Percentiles rank a stretch among this genome's conserved stretches.
Conservation (phyloP, 345 rosid genomes). For the Gossypium rotundifolium region DNA sequence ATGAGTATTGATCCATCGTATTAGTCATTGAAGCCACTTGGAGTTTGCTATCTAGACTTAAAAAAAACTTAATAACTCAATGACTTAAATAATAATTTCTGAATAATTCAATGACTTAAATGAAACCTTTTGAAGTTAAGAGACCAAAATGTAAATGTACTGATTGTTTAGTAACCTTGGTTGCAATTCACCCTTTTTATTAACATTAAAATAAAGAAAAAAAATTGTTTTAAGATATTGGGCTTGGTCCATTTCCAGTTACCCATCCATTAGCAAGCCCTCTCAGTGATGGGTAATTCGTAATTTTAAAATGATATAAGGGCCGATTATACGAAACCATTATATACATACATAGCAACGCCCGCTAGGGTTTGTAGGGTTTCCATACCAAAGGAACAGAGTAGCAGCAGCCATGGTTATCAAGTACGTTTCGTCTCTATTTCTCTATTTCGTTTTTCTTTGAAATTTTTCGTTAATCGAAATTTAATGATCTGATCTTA, state of each 20-base stretch:
- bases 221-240: neutral
- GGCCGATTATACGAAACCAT: neutral
- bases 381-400: neutral
- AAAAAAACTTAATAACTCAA: no score
- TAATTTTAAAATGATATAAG: neutral
- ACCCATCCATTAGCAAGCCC: neutral
- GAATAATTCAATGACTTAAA: no score
- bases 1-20: no score
- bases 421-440: constrained; percentile 22
- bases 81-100: no score
- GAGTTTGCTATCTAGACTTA: no score
- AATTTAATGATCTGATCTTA: neutral
- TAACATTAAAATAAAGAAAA: no score
- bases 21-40: no score
- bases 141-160: no score
- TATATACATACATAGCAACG: constrained; percentile 1
- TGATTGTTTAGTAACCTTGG: no score
- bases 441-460: neutral
- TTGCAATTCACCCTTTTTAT: no score
- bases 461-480: neutral
- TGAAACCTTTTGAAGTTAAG: no score
- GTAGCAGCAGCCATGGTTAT: constrained; percentile 38
- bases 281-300: neutral
- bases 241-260: neutral
- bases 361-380: constrained; percentile 20